Evolutionary conservation across 176 grass and related monocot species (phyloP), one percentile per base, ranked within the genome.

Genomic region (Chloris gayana): DNA sequence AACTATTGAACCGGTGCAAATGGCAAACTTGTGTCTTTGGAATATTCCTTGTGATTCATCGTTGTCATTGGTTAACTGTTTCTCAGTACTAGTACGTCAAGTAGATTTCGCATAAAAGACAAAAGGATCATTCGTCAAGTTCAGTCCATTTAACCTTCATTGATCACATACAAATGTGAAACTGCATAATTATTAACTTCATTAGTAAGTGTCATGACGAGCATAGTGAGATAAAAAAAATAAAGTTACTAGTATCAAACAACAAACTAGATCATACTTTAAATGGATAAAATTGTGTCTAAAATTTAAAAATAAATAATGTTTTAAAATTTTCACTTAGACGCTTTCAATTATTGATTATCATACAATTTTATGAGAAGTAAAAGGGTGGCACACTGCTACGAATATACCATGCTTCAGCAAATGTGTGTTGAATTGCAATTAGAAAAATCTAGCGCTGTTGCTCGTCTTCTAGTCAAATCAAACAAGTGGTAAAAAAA

Each of bases 191-290:
- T 84, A 13, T 70, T 84, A 80, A 67, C 69, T 53, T 39, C 81
- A 18, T 15, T 69, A 62, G 62, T 80, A 79, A 84, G 25, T 75
- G 41, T 44, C 63, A 34, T 80, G 76, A 75, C 53, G 44, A 80
- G 11, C 49, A 18, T 21, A 14, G 38, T 59, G 50, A 59, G 59
- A 34, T 49, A 46, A n/a, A 64, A 41, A 77, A 4, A 64, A 77
- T 38, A 1, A 14, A 34, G 29, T 9, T 67, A 66, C 44, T 54
- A 37, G 14, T 59, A 42, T 38, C 7, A 13, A 70, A 70, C 0
- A 9, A 39, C 32, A 32, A 50, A 27, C 27, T 66, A 67, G 2
- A 50, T 50, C 18, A 67, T 51, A 53, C 12, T 14, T 53, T 27
- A 41, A 69, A 51, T 70, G 56, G 69, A 56, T 58, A 66, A 51